These are phyloP conservation scores for Spencermartinsiella europaea DNA, from an alignment of 805 yeast species.

Conservation along the genomic window DNA sequence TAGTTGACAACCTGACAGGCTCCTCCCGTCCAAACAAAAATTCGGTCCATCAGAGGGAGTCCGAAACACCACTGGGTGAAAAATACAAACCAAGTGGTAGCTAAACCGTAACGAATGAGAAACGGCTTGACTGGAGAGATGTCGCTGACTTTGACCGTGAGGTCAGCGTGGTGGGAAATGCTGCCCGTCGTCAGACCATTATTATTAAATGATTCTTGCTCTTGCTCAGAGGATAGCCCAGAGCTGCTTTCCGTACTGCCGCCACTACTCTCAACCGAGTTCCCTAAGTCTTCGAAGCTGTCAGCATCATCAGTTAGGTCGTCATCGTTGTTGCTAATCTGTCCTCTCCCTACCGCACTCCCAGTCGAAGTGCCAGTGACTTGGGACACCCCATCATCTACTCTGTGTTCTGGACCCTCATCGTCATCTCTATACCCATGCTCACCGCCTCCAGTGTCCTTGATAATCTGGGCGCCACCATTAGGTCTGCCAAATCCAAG, in stretches of 20 bases:
- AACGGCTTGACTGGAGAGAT: background rate
- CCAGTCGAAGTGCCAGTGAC: background rate
- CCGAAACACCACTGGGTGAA: conserved; percentile 89
- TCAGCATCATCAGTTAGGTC: background rate
- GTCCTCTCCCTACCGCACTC: background rate
- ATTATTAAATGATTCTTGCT: background rate
- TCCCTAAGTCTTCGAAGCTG: too few species aligned
- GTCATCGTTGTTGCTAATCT: background rate
- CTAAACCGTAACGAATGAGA: conserved; percentile 40
- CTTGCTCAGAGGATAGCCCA: too few species aligned
- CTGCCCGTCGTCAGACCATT: background rate
- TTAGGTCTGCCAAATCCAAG: background rate
- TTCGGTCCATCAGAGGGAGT: conserved; percentile 80
- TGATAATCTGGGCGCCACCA: background rate
- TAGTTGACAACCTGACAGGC: conserved; percentile 40
- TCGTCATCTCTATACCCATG: background rate
- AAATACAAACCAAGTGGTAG: conserved; percentile 76
- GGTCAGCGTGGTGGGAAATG: background rate
- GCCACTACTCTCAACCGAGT: too few species aligned
- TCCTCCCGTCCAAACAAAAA: conserved; percentile 82
- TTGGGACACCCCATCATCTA: background rate
- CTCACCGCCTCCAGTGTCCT: background rate
- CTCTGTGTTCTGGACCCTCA: background rate
- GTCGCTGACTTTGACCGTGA: background rate
- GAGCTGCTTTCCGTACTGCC: background rate